Conservation (phyloP, 2,329 filamentous ascomycete species). For the Zymoseptoria passerinii region DNA sequence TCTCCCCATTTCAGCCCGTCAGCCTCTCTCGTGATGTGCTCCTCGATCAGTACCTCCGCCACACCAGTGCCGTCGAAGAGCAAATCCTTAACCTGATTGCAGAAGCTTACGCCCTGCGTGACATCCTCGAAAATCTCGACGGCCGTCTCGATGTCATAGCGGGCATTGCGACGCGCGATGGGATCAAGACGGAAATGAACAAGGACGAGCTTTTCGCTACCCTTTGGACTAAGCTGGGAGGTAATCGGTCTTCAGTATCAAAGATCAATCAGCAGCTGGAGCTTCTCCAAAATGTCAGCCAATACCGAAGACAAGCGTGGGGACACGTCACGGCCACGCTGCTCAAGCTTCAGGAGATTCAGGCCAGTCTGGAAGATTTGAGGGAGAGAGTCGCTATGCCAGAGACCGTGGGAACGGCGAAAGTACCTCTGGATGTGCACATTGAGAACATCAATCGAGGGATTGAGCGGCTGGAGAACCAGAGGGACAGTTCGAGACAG, state of each 20-base stretch:
- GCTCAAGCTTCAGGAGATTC: conserved; percentile 65
- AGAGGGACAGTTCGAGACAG: conserved; percentile 44
- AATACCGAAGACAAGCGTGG: conserved; percentile 58
- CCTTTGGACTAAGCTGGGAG: conserved; percentile 68
- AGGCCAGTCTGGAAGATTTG: conserved; percentile 61
- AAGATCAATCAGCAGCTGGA: conserved; percentile 56
- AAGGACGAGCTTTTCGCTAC: conserved; percentile 60
- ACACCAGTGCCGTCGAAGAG: conserved; percentile 61
- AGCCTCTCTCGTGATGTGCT: conserved; percentile 54
- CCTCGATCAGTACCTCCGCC: conserved; percentile 65
- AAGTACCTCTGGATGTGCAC: conserved; percentile 61
- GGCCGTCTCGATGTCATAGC: conserved; percentile 61
- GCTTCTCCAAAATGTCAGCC: conserved; percentile 57
- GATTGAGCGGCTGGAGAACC: conserved; percentile 61
- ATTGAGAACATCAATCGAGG: conserved; percentile 66
- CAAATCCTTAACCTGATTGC: conserved; percentile 60
- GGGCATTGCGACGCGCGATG: conserved; percentile 58
- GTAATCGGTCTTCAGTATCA: conserved; percentile 52
- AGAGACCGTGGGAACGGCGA: conserved; percentile 47
- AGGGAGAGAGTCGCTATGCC: conserved; percentile 62
- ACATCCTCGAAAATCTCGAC: conserved; percentile 59
- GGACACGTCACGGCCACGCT: conserved; percentile 62
- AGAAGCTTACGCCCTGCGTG: conserved; percentile 60
- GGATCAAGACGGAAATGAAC: conserved; percentile 48
- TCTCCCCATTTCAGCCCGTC: conserved; percentile 55